Conservation (phyloP, 441 rosid genomes). For the Euphorbia corollata region DNA sequence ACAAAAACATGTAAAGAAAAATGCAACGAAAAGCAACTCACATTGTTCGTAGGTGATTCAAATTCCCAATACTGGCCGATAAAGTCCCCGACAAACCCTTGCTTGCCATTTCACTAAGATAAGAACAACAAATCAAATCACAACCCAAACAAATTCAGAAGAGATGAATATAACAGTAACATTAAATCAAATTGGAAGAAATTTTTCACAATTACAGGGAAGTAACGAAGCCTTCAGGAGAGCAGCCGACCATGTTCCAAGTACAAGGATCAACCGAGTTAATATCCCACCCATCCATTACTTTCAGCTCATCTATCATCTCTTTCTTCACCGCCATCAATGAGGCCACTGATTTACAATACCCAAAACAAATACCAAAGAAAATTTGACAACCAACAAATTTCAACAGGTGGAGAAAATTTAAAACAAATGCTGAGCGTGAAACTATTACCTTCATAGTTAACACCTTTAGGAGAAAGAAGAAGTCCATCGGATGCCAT, state of each 20-base stretch:
- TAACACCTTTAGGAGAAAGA: conserved; percentile 90
- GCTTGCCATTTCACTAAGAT: conserved; percentile 65
- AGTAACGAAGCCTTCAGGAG: conserved; percentile 59
- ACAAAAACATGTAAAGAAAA: conserved; percentile 36
- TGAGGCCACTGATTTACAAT: conserved; percentile 52
- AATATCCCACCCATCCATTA: conserved; percentile 82
- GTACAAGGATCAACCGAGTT: conserved; percentile 97
- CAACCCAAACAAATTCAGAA: neutral
- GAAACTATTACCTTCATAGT: conserved; percentile 55
- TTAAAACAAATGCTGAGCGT: neutral
- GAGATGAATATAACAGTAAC: neutral
- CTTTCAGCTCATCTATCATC: conserved; percentile 52
- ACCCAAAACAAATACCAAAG: neutral
- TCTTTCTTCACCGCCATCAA: conserved; percentile 77
- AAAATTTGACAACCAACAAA: neutral
- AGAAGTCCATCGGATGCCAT: conserved; percentile 57
- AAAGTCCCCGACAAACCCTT: conserved; percentile 60
- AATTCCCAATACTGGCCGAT: conserved; percentile 64
- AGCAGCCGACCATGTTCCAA: conserved; percentile 94
- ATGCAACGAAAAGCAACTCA: conserved; percentile 24
- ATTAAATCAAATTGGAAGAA: neutral
- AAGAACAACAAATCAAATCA: neutral
- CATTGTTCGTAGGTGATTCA: conserved; percentile 69
- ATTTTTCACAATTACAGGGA: conserved; percentile 52
- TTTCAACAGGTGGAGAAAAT: neutral